Conservation (phyloP, 208 protist species). For the Crithidia brevicula region DNA sequence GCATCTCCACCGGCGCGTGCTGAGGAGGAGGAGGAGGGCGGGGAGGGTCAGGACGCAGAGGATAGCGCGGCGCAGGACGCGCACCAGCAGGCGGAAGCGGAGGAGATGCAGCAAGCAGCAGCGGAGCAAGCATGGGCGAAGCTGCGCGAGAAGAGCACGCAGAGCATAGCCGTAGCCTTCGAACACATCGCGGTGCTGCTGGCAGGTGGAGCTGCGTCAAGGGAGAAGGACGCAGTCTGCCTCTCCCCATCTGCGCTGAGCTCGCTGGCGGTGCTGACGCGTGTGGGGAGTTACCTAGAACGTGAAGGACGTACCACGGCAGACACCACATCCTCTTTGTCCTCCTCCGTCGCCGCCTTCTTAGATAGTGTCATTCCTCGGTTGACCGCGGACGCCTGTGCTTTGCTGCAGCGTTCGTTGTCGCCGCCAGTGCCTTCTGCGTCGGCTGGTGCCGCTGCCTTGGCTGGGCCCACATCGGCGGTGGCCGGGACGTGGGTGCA, state of each 20-base stretch:
- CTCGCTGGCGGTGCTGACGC: background rate
- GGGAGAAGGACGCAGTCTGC: background rate
- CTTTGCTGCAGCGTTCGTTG: background rate
- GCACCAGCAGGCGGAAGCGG: background rate
- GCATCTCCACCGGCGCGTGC: background rate
- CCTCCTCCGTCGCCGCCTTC: background rate
- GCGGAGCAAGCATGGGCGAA: conserved; percentile 12
- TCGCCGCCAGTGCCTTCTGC: background rate
- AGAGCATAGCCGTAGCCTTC: background rate
- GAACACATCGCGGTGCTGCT: conserved; percentile 3
- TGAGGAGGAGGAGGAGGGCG: background rate
- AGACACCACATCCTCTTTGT: background rate
- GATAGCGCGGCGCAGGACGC: background rate
- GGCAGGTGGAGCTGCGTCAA: background rate
- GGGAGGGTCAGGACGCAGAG: background rate
- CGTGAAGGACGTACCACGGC: background rate
- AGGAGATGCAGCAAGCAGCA: conserved; percentile 4
- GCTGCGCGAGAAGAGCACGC: background rate
- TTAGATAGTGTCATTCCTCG: conserved; percentile 17
- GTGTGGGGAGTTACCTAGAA: conserved; percentile 9
- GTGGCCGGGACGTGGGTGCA: conserved; percentile 29
- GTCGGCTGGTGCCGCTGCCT: too few relatives aligned
- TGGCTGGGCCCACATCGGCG: background rate
- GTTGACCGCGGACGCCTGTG: conserved; percentile 16
- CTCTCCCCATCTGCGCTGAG: conserved; percentile 11